These are phyloP conservation scores for Marasmius sp. DNA, from an alignment of 1,284 basidiomycete species.

Conservation along the genomic window DNA sequence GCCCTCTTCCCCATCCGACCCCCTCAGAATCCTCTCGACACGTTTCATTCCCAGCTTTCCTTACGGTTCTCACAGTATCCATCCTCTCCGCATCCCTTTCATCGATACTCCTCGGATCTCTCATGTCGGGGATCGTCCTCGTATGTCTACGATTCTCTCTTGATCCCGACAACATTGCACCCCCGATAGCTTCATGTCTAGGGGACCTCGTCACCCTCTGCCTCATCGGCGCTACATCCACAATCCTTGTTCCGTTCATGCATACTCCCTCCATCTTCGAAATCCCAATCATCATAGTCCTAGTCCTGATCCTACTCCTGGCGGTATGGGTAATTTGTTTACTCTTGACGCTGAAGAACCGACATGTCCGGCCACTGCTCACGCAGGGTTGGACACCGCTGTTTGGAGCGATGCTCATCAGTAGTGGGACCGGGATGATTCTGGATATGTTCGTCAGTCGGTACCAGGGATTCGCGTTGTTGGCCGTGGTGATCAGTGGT, in stretches of 20 bases:
- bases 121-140: conserved; percentile 89
- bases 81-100: conserved; percentile 42
- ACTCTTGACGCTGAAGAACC: conserved; percentile 62
- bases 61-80: too few relatives aligned
- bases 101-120: conserved; percentile 81
- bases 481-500: conserved; percentile 65
- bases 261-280: conserved; percentile 48
- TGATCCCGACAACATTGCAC: conserved; percentile 96
- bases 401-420: conserved; percentile 91
- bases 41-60: too few relatives aligned
- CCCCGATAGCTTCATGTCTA: conserved; percentile 89
- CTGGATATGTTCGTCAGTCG: conserved; percentile 86
- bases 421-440: conserved; percentile 88
- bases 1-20: too few relatives aligned
- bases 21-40: too few relatives aligned
- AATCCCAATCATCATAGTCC: conserved; percentile 60
- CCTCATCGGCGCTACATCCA: conserved; percentile 67
- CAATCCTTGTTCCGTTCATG: conserved; percentile 64
- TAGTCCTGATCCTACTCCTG: conserved; percentile 50
- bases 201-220: conserved; percentile 92
- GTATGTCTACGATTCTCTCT: conserved; percentile 72
- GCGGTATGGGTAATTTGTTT: conserved; percentile 49
- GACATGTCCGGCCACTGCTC: conserved; percentile 68
- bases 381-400: conserved; percentile 89
- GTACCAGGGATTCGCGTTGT: conserved; percentile 86